Base-by-base conservation (phyloP, 352 stramenopile species). In the Phytopythium montanum region DNA sequence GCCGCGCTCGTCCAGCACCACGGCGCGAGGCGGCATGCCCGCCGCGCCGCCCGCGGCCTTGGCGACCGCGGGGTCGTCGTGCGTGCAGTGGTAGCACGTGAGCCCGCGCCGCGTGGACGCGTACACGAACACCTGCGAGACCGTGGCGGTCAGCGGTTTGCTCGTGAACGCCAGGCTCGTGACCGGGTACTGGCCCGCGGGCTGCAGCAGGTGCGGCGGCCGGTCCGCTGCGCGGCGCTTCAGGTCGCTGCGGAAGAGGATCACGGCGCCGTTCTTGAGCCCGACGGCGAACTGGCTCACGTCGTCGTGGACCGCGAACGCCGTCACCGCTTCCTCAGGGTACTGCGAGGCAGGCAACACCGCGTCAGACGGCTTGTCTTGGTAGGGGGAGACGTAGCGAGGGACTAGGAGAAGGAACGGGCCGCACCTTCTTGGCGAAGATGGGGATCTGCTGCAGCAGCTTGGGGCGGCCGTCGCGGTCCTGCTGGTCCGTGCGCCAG, bases 401-500 rank as follows among this genome's bases (percentile, higher is more conserved):
- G 29, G 4, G 19, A 21, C 6, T 26, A 12, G 2, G 18, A 16
- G 16, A 56, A 7, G 36, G 9, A 33, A 13, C 38, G 4, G 7
- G 44, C 45, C 63, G 14, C 44, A 74, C 66, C 55, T 92, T 92
- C 59, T 95, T 95, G 48, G 84, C 84, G 59, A 95, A 95, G 62
- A 95, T 70, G 10, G 78, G 85, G 52, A 94, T 86, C 60, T 94
- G 82, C 57, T 94, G 83, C 57, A 95, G 62, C n/a, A 94, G 62
- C 64, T 94, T 95, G 6, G 85, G 86, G 31, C 86, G 85, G 18
- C 86, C 86, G 59, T 95, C 86, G 72, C 86, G 68, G 54, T 95
- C 86, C 56, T 95, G 86, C 62, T 92, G 85, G 64, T 95, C 86
- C 48, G 83, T 95, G n/a, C 86, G 83, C 86, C 86, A 95, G 56